Percentiles rank a stretch among this genome's conserved stretches.
Conservation (phyloP, 2,329 filamentous ascomycete genomes). For the Fusarium sp. region DNA sequence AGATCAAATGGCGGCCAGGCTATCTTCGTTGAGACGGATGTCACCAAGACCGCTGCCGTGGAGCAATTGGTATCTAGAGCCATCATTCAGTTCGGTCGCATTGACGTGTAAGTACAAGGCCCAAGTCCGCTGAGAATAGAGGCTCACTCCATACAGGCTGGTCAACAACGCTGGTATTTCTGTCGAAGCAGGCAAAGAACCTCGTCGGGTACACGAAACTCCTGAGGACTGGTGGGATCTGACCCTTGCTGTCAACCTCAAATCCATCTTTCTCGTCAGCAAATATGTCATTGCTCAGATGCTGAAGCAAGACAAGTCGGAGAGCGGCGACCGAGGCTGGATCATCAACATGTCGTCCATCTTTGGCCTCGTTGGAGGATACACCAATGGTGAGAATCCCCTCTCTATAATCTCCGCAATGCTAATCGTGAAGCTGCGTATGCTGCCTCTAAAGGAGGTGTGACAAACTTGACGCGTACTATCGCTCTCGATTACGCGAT, state of each 20-base stretch:
- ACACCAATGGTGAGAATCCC: conserved; percentile 28
- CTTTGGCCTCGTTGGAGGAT: conserved; percentile 50
- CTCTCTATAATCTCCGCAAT: fast-evolving
- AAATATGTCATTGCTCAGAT: conserved; percentile 61
- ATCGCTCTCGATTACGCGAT: conserved; percentile 60
- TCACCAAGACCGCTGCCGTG: conserved; percentile 50
- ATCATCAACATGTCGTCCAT: conserved; percentile 60
- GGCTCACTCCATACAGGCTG: conserved; percentile 42
- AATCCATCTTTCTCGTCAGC: conserved; percentile 51
- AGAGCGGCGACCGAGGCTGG: conserved; percentile 56
- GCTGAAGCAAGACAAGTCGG: conserved; percentile 55
- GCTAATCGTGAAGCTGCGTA: conserved; percentile 48
- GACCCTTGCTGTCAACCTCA: conserved; percentile 51
- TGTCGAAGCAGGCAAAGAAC: conserved; percentile 44
- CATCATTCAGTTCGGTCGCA: conserved; percentile 30
- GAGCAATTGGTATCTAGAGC: conserved; percentile 47
- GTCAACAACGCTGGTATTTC: conserved; percentile 56
- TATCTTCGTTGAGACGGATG: conserved; percentile 56
- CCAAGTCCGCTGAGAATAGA: conserved; percentile 7
- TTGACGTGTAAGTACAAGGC: conserved; percentile 38
- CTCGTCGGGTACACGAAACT: conserved; percentile 55
- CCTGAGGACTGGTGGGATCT: conserved; percentile 56
- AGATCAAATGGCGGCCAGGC: conserved; percentile 45
- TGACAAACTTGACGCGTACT: conserved; percentile 58
- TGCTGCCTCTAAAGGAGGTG: conserved; percentile 59